Conservation (phyloP, 805 yeast species). For the Vanderwaltozyma tropicalis region DNA sequence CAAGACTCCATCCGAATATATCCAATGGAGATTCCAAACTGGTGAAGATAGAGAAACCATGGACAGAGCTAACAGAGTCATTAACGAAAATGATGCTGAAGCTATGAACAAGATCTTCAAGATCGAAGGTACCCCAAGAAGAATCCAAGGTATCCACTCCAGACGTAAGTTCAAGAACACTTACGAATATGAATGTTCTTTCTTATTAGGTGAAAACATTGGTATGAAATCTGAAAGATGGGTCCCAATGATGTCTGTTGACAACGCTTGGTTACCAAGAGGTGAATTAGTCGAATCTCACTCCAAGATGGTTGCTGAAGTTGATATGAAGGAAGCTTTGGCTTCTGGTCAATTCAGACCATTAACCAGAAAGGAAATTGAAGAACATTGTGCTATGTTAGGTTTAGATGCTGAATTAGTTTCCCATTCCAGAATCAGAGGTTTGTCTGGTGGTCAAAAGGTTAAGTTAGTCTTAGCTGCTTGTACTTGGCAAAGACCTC, state of each 20-base stretch:
- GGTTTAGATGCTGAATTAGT: conserved; percentile 99
- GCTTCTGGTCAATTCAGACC: conserved; percentile 99
- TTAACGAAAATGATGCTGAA: conserved; percentile 92
- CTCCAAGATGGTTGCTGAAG: conserved; percentile 99
- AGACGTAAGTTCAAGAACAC: conserved; percentile 99
- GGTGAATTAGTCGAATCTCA: conserved; percentile 95
- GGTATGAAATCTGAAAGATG: conserved; percentile 99
- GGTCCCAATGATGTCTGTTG: conserved; percentile 99
- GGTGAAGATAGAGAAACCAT: conserved; percentile 99
- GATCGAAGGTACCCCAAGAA: conserved; percentile 97
- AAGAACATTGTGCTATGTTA: conserved; percentile 95
- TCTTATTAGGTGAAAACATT: conserved; percentile 94
- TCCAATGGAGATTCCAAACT: conserved; percentile 99
- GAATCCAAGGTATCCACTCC: conserved; percentile 85
- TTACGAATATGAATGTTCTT: conserved; percentile 98
- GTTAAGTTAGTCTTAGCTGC: conserved; percentile 99
- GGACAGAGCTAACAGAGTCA: conserved; percentile 99
- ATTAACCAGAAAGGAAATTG: conserved; percentile 98
- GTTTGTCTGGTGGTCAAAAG: conserved; percentile 99
- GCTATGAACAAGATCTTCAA: conserved; percentile 99
- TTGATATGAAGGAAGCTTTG: conserved; percentile 99
- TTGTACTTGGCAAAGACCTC: conserved; percentile 99
- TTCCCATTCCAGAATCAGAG: conserved; percentile 99
- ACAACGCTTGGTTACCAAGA: conserved; percentile 99
- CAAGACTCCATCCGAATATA: conserved; percentile 99